These are phyloP conservation scores for Xanthoceras sorbifolium DNA, from an alignment of 345 rosid genomes.

Conservation along the genomic window DNA sequence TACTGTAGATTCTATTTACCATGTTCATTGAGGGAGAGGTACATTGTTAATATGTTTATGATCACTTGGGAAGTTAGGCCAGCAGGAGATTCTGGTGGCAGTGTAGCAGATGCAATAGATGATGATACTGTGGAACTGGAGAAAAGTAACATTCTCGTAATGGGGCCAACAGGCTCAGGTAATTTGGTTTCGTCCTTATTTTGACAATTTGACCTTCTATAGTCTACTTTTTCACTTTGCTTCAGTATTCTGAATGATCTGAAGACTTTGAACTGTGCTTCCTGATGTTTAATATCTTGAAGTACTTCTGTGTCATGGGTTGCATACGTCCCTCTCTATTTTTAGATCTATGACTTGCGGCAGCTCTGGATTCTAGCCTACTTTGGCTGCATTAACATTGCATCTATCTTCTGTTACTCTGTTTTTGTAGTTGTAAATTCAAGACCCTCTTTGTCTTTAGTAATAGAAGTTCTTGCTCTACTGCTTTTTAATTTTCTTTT, in stretches of 20 bases:
- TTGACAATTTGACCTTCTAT: not conserved
- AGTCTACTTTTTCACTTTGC: not conserved
- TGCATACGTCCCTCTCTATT: not conserved
- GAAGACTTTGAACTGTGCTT: not conserved
- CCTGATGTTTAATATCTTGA: not conserved
- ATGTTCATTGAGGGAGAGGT: not conserved
- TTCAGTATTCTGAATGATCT: not conserved
- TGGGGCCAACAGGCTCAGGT: constrained; percentile 99
- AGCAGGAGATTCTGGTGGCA: constrained; percentile 49
- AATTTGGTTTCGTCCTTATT: constrained; percentile 25
- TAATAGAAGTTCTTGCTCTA: not conserved
- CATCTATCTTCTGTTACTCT: not conserved
- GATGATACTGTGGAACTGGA: constrained; percentile 93
- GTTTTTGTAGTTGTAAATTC: not conserved
- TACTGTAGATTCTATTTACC: not conserved
- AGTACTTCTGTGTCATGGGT: not conserved
- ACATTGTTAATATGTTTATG: constrained; percentile 33
- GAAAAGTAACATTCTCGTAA: constrained; percentile 96
- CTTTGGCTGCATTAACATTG: not conserved
- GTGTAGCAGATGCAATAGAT: constrained; percentile 45
- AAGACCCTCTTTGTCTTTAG: not conserved
- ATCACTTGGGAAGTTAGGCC: constrained; percentile 66
- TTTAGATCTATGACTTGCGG: not conserved
- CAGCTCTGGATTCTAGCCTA: not conserved
- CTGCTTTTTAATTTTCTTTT: not conserved